Conservation (phyloP, 768 basidiomycete species). For the Hypholoma sublateritium region DNA sequence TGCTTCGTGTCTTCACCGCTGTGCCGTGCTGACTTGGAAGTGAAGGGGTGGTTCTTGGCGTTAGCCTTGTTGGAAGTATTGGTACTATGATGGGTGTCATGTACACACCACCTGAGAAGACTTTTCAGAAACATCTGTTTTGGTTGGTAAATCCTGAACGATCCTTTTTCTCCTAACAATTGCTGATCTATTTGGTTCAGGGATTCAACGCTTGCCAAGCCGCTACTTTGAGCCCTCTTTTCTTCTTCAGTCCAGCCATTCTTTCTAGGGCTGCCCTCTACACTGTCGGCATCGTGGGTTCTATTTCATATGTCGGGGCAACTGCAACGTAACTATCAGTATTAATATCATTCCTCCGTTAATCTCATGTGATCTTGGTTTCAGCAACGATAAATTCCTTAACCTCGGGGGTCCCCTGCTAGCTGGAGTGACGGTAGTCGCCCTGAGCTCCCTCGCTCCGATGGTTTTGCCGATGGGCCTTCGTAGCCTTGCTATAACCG, state of each 20-base stretch:
- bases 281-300: conserved; percentile 83
- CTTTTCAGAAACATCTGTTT: conserved; percentile 74
- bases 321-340: conserved; percentile 63
- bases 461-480: conserved; percentile 86
- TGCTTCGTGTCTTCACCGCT: neutral
- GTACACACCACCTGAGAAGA: conserved; percentile 77
- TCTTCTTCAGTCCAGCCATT: conserved; percentile 84
- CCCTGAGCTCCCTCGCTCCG: conserved; percentile 83
- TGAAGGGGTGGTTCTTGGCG: conserved; percentile 80
- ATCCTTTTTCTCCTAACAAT: neutral
- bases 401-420: conserved; percentile 87
- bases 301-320: conserved; percentile 84
- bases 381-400: conserved; percentile 76
- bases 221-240: conserved; percentile 83
- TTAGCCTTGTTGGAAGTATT: conserved; percentile 76
- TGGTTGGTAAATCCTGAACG: conserved; percentile 54
- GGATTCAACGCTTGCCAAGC: conserved; percentile 87
- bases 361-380: neutral
- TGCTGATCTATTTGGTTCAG: conserved; percentile 29
- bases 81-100: conserved; percentile 84
- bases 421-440: conserved; percentile 87
- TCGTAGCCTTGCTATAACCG: conserved; percentile 72
- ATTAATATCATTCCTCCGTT: neutral
- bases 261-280: conserved; percentile 87
- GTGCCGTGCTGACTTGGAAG: neutral